Conservation (phyloP, 345 rosid genomes). For the Eucalyptus cloeziana region DNA sequence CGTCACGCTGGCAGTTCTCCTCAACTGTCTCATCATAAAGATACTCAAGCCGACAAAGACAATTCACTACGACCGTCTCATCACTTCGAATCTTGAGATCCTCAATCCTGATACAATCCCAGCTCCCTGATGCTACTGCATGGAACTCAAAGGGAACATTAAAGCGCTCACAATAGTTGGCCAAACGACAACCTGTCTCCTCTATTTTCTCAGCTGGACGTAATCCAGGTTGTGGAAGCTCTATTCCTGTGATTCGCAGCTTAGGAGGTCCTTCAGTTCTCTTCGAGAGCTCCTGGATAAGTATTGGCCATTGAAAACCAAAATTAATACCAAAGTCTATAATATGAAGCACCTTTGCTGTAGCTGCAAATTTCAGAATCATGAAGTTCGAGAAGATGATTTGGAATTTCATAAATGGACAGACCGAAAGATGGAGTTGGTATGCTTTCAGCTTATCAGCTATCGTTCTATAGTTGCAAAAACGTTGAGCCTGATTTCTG, state of each 20-base stretch:
- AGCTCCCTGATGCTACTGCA: slow-evolving; percentile 38
- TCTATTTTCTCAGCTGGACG: slow-evolving; percentile 56
- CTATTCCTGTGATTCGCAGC: slow-evolving; percentile 80
- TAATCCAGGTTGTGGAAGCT: slow-evolving; percentile 66
- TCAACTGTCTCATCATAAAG: slow-evolving; percentile 63
- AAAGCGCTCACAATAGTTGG: slow-evolving; percentile 60
- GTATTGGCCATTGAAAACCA: slow-evolving; percentile 92
- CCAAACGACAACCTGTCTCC: slow-evolving; percentile 64
- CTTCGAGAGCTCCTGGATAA: slow-evolving; percentile 45
- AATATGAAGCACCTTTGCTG: slow-evolving; percentile 55
- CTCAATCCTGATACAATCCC: slow-evolving; percentile 64
- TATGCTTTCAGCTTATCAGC: slow-evolving; percentile 57
- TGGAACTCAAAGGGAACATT: slow-evolving; percentile 73
- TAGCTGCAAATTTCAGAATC: slow-evolving; percentile 37
- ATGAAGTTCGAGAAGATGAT: slow-evolving; percentile 37
- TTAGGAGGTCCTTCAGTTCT: slow-evolving; percentile 39
- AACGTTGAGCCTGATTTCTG: slow-evolving; percentile 10
- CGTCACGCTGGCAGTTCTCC: slow-evolving; percentile 45
- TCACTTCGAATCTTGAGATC: slow-evolving; percentile 48
- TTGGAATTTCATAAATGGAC: slow-evolving; percentile 62
- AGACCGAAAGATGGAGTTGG: slow-evolving; percentile 26
- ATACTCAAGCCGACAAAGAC: slow-evolving; percentile 24
- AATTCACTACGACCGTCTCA: slow-evolving; percentile 62
- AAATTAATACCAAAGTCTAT: slow-evolving; percentile 76
- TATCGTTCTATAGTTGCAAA: slow-evolving; percentile 26